These are phyloP conservation scores for Gynandropsis gynandra DNA, from an alignment of 345 rosid species.

Conservation along the genomic window DNA sequence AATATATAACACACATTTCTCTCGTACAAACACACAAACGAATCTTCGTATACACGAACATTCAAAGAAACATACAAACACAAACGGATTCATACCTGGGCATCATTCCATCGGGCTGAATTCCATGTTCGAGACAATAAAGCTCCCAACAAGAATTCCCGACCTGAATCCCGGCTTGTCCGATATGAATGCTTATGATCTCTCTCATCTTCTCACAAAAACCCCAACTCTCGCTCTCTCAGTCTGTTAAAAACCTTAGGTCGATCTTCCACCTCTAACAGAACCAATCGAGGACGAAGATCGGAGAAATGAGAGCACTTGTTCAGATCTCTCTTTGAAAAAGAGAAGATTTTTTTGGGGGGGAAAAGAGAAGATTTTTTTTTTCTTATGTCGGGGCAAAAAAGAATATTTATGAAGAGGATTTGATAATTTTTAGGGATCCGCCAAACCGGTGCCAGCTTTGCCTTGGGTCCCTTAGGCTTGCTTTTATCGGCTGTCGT, in stretches of 20 bases:
- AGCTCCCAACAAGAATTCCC: conserved; percentile 51
- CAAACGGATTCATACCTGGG: conserved; percentile 29
- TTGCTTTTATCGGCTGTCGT: not conserved
- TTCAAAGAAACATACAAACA: too few species aligned
- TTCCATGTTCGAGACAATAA: conserved; percentile 44
- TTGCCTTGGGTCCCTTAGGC: too few species aligned
- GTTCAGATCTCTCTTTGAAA: not conserved
- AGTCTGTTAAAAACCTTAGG: not conserved
- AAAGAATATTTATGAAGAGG: too few species aligned
- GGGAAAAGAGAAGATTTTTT: too few species aligned
- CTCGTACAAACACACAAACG: too few species aligned
- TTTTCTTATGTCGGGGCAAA: too few species aligned
- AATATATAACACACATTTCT: too few species aligned
- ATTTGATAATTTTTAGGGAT: too few species aligned
- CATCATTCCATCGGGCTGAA: conserved; percentile 43
- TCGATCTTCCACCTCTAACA: not conserved
- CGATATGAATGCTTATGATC: conserved; percentile 45
- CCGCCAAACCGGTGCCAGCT: too few species aligned
- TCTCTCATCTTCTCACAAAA: conserved; percentile 31
- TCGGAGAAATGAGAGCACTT: not conserved
- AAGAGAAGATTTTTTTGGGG: not conserved
- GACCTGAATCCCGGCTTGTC: conserved; percentile 47
- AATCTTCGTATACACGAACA: too few species aligned
- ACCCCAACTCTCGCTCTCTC: not conserved
- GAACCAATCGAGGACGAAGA: not conserved